Conservation (phyloP, 352 stramenopile species). For the Phytophthora agathidicida region DNA sequence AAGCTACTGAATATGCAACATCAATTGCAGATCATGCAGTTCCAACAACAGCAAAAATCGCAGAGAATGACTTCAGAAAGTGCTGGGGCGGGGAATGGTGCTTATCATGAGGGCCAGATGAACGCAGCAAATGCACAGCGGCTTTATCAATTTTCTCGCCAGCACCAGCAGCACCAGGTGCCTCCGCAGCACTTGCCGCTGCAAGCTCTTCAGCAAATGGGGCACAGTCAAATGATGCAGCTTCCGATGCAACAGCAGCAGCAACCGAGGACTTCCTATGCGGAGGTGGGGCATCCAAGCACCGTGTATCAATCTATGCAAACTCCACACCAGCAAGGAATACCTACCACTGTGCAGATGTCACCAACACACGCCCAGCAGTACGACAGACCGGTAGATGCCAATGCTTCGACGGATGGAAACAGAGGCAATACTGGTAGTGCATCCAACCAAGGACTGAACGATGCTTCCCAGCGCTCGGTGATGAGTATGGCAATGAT, state of each 20-base stretch:
- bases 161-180: conserved; percentile 42
- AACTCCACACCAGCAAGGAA: conserved; percentile 34
- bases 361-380: conserved; percentile 28
- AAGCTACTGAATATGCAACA: conserved; percentile 89
- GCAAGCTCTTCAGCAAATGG: conserved; percentile 69
- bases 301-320: conserved; percentile 67
- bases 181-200: conserved; percentile 51
- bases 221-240: conserved; percentile 66
- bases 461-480: conserved; percentile 51
- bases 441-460: conserved; percentile 22
- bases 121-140: conserved; percentile 47
- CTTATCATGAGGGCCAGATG: conserved; percentile 61
- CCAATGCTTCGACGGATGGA: conserved; percentile 14
- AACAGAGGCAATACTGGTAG: conserved; percentile 17
- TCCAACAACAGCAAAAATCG: conserved; percentile 76
- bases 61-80: conserved; percentile 38
- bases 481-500: conserved; percentile 71
- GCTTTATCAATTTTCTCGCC: conserved; percentile 51
- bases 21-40: conserved; percentile 86
- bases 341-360: conserved; percentile 32
- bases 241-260: conserved; percentile 60
- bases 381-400: conserved; percentile 36
- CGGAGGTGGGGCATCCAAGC: conserved; percentile 48
- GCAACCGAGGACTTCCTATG: conserved; percentile 42
- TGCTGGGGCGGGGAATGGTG: conserved; percentile 36